Evolutionary conservation across 108 stramenopile species (phyloP), one percentile per base, ranked within the genome.

Genomic region (Mediolabrus comicus): DNA sequence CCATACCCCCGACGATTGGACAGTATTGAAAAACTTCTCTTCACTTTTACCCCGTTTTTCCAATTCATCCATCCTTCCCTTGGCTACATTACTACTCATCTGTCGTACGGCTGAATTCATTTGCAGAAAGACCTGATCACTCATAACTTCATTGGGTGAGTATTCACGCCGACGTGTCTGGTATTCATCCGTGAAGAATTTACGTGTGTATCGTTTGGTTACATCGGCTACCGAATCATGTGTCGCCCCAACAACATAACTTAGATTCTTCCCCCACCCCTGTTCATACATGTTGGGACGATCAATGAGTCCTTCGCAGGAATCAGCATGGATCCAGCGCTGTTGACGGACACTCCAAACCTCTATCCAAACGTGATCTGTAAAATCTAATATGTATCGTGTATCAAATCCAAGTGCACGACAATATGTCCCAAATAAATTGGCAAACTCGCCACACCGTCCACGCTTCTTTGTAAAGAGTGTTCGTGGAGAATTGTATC

Each of bases 301-400:
- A 65, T 98, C 95, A 22, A 98, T 88, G 54, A 96, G 67, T 7
- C 91, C 88, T 83, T 99, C 99, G 69, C 98, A 98, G 6, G 84
- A 67, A 86, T 99, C 99, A 1, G 84, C 85, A 81, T 97, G 96
- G 58, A 97, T 41, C 95, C 95, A 98, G 0, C 85, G 53, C 29
- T 81, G 86, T 39, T 62, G 34, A 35, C 83, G 57, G 35, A 53
- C 69, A 25, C 66, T 62, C 74, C 84, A 92, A 7, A 96, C 94
- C 84, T 99, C 99, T 14, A 75, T 80, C 99, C 99, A 99, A 5
- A 99, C 96, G 66, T 99, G 99, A 83, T 99, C 99, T 12, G 97
- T 98, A 66, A 84, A 90, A 81, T 99, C 99, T 30, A 91, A 53
- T 14, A 97, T 89, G 67, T 94, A 88, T 22, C 99, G 83, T 0